Evolutionary conservation across 257 asterid species (phyloP).

Genomic region (Coffea eugenioides): DNA sequence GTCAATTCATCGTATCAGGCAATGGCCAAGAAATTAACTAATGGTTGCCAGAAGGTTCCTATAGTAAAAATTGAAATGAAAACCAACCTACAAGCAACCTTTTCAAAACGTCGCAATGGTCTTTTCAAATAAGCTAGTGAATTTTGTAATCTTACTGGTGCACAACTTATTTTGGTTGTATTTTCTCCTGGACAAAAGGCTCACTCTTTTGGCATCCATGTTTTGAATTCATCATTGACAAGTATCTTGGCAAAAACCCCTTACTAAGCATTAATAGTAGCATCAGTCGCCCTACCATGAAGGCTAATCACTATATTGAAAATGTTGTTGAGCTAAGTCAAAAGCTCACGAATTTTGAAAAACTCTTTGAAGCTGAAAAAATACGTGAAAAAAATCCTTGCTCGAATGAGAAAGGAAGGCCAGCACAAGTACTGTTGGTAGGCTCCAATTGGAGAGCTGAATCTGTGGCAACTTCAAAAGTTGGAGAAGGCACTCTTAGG

Average conservation of each 20-base stretch:
- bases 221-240: neutral
- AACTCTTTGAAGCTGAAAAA: neutral
- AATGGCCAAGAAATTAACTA: neutral
- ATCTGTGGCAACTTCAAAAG: slow-evolving; percentile 2
- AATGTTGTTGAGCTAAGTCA: neutral
- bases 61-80: neutral
- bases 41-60: neutral
- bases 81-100: neutral
- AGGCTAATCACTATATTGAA: neutral
- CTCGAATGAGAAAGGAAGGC: neutral
- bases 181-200: neutral
- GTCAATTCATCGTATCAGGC: too few relatives aligned
- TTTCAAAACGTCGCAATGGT: neutral
- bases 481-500: slow-evolving; percentile 17
- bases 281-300: neutral
- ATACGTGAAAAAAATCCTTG: neutral
- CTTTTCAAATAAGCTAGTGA: neutral
- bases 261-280: neutral
- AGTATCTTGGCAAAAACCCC: neutral
- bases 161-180: neutral
- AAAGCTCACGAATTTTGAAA: neutral
- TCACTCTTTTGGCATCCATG: neutral
- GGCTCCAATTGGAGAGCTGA: neutral
- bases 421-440: neutral
- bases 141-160: neutral